Evolutionary conservation across 176 grass and related monocot species (phyloP), one percentile per base, ranked within the genome.

Genomic region (Alopecurus myosuroides): DNA sequence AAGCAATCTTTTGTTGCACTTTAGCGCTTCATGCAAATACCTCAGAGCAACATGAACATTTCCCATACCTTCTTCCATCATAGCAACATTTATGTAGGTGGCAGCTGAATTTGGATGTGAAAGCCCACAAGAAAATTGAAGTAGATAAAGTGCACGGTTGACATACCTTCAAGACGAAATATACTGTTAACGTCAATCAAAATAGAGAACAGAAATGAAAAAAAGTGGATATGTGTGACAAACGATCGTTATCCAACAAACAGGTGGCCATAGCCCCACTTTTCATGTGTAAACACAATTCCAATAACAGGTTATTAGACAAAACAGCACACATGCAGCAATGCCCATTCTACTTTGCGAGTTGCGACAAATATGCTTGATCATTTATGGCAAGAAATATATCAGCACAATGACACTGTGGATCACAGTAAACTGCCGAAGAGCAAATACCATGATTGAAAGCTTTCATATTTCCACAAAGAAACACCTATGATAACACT

Each of bases 1-100:
- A 63, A 99, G 88, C 86, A 99, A 89, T 86, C 97, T 94, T 70
- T 92, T 99, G 65, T 99, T 99, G 88, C 97, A 99, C 66, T 99
- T 99, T 45, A 99, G 92, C 11, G 97, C 97, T 86, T 99, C 97
- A 88, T 99, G 97, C 73, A 99, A 91, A 78, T 99, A 99, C 33
- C 97, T 90, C 69, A 99, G 94, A 70, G 97, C 97, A 88, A 96
- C 88, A 86, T 99, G 81, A 85, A 99, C 97, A 91, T 99, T 99
- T 85, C 97, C 94, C 92, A 99, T 91, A 83, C 97, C 94, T 92
- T 99, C 97, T 88, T 99, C 97, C 97, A 99, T 99, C 97, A 99
- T 97, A 87, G 97, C 97, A 79, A 99, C 92, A 88, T 99, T 99
- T 92, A 99, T 99, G 79, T 99, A 99, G 31, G 97, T 99, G 69